Base-by-base conservation (phyloP, 805 yeast genomes). In the Metschnikowia lunata region DNA sequence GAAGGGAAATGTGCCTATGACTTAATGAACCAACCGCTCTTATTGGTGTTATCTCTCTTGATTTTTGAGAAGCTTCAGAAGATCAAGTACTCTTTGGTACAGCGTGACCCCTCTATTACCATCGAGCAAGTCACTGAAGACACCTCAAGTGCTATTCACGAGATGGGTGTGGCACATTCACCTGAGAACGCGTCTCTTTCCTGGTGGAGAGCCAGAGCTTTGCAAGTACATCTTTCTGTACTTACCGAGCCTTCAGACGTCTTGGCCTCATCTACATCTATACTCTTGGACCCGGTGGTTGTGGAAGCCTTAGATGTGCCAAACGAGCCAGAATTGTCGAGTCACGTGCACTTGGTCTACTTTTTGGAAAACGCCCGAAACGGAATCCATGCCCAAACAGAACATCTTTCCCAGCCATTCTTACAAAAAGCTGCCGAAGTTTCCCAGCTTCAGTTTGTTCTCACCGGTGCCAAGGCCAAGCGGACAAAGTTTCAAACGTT, bases 391-490 rank as follows among this genome's bases (percentile, higher is more conserved):
- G 76, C 83, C 18, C 78, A 78, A 40, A 73, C 85, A 23, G 95
- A 86, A 56, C 78, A 80, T 50, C 60, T 81, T 30, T 73, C 84
- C 1, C 62, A 74, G 18, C 79, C 81, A 7, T 71, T 79, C 5
- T 66, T 86, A 48, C 62, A 67, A 1, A 75, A 74, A 48, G 87
- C 82, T 2, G 75, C 79, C 36, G 73, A 75, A 11, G 58, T 83
- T 9, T 79, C 89, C 0, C 75, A 79, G 1, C 72, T 88, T 37
- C 67, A 76, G 39, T 76, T 83, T 51, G 76, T 83, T 0, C 66
- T 91, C 37, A 85, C 97, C 1, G 98, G 98, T 52, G 86, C 93
- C 44, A 82, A 82, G 54, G 97, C 96, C 8, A 84, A 82, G 59
- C 74, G 93, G 58, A 91, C 98, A 4, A 86, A 86, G 61, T 87